Evolutionary conservation across 2,329 filamentous ascomycete species (phyloP), one percentile per base, ranked within the genome.

Genomic region (Trichoderma sp.): DNA sequence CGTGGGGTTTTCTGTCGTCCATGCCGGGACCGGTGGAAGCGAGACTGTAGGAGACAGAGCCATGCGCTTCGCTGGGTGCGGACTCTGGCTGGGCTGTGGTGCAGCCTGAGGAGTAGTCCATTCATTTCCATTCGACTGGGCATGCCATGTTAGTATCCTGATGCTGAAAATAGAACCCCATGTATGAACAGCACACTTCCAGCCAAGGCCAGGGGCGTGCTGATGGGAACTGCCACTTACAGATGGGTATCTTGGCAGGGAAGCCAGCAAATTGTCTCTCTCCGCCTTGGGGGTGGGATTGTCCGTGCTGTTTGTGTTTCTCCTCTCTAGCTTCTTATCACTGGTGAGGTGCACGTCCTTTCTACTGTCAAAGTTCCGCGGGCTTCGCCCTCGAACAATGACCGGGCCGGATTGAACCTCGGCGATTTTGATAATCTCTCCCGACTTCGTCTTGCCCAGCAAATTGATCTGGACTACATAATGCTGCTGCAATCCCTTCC

Each of bases 401-500:
- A 98, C 94, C n/a, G 95, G 93, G 0, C 94, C 94, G 1, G 94
- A 97, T 75, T 92, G 91, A 15, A 97, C 91, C 80, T 98, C 94
- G 74, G 93, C 93, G 74, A 98, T 90, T 74, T 88, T 89, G 70
- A 92, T 85, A 28, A 90, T 89, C 12, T 92, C 94, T 1, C 92
- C 85, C 1, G 83, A 82, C 67, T 87, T 85, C n/a, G 93, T 84
- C 68, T 92, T 95, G 24, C 92, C 94, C 47, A 96, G 84, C 11
- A 98, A 87, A 80, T 91, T 94, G 72, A 98, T 90, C 73, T 93
- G 91, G 62, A 98, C 93, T 2, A 97, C 88, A 79, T 98, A 98
- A 80, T 98, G 95, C 81, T 98, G 95, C 80, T 98, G 95, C 61
- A 98, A 84, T 74, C 97, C 95, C 82, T 98, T 98, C 75, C 95